Base-by-base conservation (phyloP, 352 stramenopile genomes). In the Phytophthora sojae region DNA sequence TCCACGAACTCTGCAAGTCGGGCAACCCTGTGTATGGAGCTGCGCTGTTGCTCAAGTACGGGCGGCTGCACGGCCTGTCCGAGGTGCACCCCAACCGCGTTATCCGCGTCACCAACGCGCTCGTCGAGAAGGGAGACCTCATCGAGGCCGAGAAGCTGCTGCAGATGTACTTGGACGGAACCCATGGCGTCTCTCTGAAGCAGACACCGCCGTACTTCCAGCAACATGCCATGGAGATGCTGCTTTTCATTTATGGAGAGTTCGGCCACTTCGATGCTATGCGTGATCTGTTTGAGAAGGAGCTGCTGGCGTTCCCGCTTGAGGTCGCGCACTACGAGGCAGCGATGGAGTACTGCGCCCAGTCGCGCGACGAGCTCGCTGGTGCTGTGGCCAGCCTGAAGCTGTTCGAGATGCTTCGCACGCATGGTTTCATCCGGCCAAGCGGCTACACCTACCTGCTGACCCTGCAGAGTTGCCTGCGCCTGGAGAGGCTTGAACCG, bases 331-430 rank as follows among this genome's bases (percentile, higher is more conserved):
- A 93, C 75, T 94, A 85, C 73, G 82, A 93, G 42, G 39, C 77
- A 29, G 87, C 87, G 1, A 93, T 94, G 87, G 81, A 93, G 61
- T 93, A 91, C 57, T 86, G 76, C 26, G 59, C 76, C 3, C 60
- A 77, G 42, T 75, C 69, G 6, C 60, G 63, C 7, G 25, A 73
- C 23, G 73, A 70, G 23, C 68, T 78, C 0, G 70, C 67, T 19
- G 85, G 81, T 7, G 70, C 85, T 6, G 69, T 82, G 15, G 62
- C 85, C 39, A 85, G 77, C 53, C 71, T 96, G 57, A 83, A 87
- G 67, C 67, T 96, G 54, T 96, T 95, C 42, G 85, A 95, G 73
- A 67, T 80, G 57, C 76, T 96, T 37, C 85, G 86, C 25, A 83
- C 85, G 32, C 80, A 90, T 29, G 61, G 65, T 14, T 94, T 94